phyloP scores from a whole-genome alignment of 495 filamentous ascomycete species.

The Symbiotaphrina buchneri region DNA sequence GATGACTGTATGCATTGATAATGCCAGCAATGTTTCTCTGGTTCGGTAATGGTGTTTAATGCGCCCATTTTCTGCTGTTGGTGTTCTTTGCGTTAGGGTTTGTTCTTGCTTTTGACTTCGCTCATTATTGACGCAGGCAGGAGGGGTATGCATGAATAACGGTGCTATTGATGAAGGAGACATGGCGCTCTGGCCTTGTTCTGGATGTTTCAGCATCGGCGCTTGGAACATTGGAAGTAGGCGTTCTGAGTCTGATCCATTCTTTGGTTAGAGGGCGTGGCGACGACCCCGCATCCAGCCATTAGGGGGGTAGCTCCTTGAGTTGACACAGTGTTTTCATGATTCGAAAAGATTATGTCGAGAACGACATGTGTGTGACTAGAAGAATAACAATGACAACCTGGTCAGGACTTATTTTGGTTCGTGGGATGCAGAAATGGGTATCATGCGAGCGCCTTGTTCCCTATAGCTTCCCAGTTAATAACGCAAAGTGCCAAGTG shows the following conservation, averaged over 20 bases:
- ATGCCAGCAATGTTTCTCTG: not conserved
- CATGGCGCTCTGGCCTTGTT: not conserved
- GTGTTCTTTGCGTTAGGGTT: not conserved
- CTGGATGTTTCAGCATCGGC: not conserved
- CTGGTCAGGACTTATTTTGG: no score
- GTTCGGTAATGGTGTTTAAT: not conserved
- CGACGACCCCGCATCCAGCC: no score
- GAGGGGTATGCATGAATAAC: not conserved
- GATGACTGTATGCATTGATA: not conserved
- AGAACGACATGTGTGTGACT: no score
- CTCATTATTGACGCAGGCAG: not conserved
- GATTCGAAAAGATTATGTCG: no score
- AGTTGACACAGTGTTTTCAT: no score
- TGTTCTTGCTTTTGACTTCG: not conserved
- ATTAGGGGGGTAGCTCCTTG: no score
- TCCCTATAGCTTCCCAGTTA: not conserved
- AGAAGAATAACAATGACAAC: no score
- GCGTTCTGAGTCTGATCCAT: not conserved
- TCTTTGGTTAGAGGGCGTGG: not conserved
- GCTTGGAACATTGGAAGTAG: not conserved
- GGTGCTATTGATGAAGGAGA: not conserved
- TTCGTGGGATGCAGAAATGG: not conserved
- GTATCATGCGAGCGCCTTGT: no score
- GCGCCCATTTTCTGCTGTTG: not conserved
- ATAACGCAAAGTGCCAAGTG: not conserved